Evolutionary conservation across 2,329 filamentous ascomycete genomes (phyloP).

Genomic region (Ophiostoma montium): DNA sequence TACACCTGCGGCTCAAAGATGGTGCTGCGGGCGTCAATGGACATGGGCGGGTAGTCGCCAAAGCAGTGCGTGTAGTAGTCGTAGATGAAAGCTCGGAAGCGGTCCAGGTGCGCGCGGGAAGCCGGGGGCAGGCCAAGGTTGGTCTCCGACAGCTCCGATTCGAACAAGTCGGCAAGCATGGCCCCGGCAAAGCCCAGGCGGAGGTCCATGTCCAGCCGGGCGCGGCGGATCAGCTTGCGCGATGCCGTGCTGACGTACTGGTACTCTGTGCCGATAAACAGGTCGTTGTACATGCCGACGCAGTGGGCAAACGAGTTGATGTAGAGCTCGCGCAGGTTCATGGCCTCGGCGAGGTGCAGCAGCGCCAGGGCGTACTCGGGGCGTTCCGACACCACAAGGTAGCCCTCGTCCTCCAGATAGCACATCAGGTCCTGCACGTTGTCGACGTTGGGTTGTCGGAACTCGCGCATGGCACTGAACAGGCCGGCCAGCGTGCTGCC

Average conservation of each 20-base stretch:
- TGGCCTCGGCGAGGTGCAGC: slow-evolving; percentile 53
- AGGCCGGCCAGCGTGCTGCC: slow-evolving; percentile 50
- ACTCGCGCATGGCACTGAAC: slow-evolving; percentile 50
- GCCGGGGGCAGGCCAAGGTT: slow-evolving; percentile 49
- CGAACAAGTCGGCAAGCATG: slow-evolving; percentile 53
- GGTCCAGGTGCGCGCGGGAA: slow-evolving; percentile 53
- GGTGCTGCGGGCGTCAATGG: slow-evolving; percentile 24
- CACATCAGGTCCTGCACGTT: slow-evolving; percentile 47
- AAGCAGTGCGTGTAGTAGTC: slow-evolving; percentile 52
- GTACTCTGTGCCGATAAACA: slow-evolving; percentile 45
- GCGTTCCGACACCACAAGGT: slow-evolving; percentile 50
- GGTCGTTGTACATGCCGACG: slow-evolving; percentile 56
- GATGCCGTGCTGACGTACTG: slow-evolving; percentile 39
- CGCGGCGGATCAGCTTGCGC: slow-evolving; percentile 49
- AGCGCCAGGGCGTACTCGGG: slow-evolving; percentile 55
- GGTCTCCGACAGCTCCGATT: slow-evolving; percentile 53
- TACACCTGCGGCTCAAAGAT: slow-evolving; percentile 46
- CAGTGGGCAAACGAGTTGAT: slow-evolving; percentile 64
- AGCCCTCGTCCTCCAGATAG: slow-evolving; percentile 57
- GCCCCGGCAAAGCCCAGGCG: slow-evolving; percentile 42
- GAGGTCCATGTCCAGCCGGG: slow-evolving; percentile 49
- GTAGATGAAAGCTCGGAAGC: slow-evolving; percentile 55
- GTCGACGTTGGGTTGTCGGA: slow-evolving; percentile 37
- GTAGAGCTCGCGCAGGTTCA: slow-evolving; percentile 50
- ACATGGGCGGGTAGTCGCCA: slow-evolving; percentile 56